Base-by-base conservation (phyloP, 805 yeast species). In the Suhomyces xylopsoci region DNA sequence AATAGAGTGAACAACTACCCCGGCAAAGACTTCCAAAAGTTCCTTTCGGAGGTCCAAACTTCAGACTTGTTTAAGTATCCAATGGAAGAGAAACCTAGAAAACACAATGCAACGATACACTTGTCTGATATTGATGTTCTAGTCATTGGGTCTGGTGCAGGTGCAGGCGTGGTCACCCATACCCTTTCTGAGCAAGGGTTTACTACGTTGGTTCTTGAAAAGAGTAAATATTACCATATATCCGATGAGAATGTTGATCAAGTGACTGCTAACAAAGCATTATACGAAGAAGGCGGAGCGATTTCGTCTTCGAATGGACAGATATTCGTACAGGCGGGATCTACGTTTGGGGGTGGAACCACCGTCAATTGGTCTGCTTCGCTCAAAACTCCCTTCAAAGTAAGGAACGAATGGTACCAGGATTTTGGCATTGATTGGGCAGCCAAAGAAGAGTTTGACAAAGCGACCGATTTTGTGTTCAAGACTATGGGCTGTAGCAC, bases 281-380 rank as follows among this genome's bases (percentile, higher is more conserved):
- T 76, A 45, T 80, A 68, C 57, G 83, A 80, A 58, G 52, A 55
- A 7, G 62, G 62, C 1, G 83, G 82, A 1, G 49, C 60, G 1
- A 6, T 79, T 3, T 46, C 70, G 14, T 56, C 77, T 7, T 49
- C 32, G 7, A 73, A 71, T 55, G 70, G 68, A 42, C 70, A 71
- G 44, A 48, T 72, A n/a, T 49, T 67, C 8, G 55, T 78, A 3
- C 58, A 79, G 42, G 82, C 84, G 0, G 85, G 84, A 4, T 56
- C 82, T 2, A 78, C 81, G 0, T 76, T 81, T 50, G 85, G 85
- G 9, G 85, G 84, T 14, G 85, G 84, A 7, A 69, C 81, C 6
- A 79, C 84, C 10, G 77, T 81, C 42, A 81, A 81, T 64, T 81
- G 85, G 85, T 73, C 79, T 15, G 84, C 84, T 17, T 69, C 78